Conservation (phyloP, 495 filamentous ascomycete genomes). For the Penicillium paxilli region DNA sequence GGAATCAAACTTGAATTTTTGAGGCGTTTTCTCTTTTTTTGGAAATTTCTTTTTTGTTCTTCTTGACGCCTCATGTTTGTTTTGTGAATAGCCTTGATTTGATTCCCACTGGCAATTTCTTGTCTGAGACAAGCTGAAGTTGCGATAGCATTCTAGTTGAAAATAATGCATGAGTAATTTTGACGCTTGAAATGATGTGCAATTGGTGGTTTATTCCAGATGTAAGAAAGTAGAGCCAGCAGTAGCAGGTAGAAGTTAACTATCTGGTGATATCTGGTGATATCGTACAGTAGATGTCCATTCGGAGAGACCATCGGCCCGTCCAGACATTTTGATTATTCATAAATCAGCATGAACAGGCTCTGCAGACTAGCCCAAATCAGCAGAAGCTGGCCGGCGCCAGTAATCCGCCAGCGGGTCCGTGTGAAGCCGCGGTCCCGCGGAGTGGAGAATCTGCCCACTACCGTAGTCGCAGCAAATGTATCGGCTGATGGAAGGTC, state of each 20-base stretch:
- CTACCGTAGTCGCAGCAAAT: background rate
- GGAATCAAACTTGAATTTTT: constrained; percentile 14
- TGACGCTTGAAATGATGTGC: background rate
- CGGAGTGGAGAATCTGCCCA: background rate
- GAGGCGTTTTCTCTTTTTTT: constrained; percentile 6
- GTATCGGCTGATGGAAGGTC: no score
- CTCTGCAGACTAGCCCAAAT: background rate
- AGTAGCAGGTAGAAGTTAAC: no score
- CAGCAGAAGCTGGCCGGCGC: background rate
- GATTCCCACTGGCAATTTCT: constrained; percentile 17
- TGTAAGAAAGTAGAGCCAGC: no score
- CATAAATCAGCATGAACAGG: no score
- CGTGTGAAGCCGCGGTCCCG: constrained; percentile 21
- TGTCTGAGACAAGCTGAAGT: constrained; percentile 2
- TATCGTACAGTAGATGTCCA: background rate
- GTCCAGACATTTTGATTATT: background rate
- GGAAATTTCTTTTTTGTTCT: constrained; percentile 6
- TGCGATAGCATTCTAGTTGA: background rate
- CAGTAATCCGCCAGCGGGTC: constrained; percentile 5
- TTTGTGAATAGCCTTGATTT: constrained; percentile 13
- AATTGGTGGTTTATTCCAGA: no score
- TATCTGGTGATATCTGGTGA: no score
- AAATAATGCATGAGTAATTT: constrained; percentile 6
- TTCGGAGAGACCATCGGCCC: background rate
- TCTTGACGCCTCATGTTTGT: background rate